Evolutionary conservation across 257 asterid species (phyloP).

Genomic region (Thymus mandschuricus): DNA sequence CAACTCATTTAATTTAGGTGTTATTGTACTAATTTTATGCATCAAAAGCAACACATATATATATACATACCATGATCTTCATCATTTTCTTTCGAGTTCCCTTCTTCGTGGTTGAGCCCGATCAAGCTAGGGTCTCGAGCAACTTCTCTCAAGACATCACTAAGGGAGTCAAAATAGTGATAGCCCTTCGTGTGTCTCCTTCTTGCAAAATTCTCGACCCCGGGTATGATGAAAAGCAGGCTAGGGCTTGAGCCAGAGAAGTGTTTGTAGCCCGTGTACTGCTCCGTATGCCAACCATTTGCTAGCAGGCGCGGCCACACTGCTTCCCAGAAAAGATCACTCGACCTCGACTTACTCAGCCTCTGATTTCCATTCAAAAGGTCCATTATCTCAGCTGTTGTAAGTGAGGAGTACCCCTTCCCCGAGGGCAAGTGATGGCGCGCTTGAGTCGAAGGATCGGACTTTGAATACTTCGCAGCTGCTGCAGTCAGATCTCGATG

Average conservation of each 20-base stretch:
- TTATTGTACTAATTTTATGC: constrained; percentile 23
- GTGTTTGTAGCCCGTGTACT: constrained; percentile 49
- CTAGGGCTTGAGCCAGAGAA: constrained; percentile 41
- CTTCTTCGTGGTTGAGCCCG: constrained; percentile 46
- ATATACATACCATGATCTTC: not conserved
- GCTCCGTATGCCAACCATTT: constrained; percentile 79
- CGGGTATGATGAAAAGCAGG: constrained; percentile 69
- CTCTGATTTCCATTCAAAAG: constrained; percentile 68
- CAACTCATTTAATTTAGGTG: not conserved
- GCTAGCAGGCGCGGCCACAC: constrained; percentile 87
- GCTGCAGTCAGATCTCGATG: constrained; percentile 60
- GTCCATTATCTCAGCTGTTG: constrained; percentile 54
- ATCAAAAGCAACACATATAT: constrained; percentile 45
- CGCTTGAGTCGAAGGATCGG: constrained; percentile 28
- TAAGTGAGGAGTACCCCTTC: constrained; percentile 59
- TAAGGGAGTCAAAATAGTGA: constrained; percentile 69
- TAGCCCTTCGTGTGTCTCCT: constrained; percentile 55
- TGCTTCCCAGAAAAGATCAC: constrained; percentile 79
- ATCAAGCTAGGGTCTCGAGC: constrained; percentile 58
- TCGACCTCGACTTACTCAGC: constrained; percentile 58
- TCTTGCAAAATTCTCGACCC: constrained; percentile 61
- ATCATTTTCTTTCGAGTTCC: constrained; percentile 17
- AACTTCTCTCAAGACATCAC: constrained; percentile 61
- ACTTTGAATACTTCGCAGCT: constrained; percentile 48
- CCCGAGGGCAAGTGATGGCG: not conserved